Evolutionary conservation across 2,329 filamentous ascomycete species (phyloP), one percentile per base, ranked within the genome.

Genomic region (Trichoderma simmonsii): DNA sequence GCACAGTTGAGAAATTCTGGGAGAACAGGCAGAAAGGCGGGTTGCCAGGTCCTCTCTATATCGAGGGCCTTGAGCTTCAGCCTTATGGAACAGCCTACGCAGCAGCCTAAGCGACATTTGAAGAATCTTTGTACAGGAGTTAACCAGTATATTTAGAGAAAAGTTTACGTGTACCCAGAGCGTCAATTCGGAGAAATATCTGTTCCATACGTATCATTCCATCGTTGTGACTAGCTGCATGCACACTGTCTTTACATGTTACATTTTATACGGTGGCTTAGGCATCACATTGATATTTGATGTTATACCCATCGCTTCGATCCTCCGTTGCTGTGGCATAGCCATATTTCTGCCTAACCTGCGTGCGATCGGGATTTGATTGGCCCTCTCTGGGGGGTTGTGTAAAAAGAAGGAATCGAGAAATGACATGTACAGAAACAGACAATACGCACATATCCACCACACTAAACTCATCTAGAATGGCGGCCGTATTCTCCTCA

Each of bases 41-140:
- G 1, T 4, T 32, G 8, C 68, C 67, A 73, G 6, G 79, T 0
- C 82, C 71, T 15, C 70, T 79, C 12, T 79, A 82, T 18, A 75
- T 82, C 8, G 75, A 75, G 4, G 81, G 78, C 0, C 32, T 78
- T 3, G 73, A 80, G 64, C 71, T 83, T 34, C 70, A 80, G 72
- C 78, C 81, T 0, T 83, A 75, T 34, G 81, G 81, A 1, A 76
- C 77, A 3, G 72, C 79, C 1, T 77, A 78, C 28, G 48, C 63
- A 4, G n/a, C 36, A 24, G 54, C 18, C 6, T 48, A n/a, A 59
- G 8, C n/a, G 26, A 21, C 24, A 6, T 2, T 5, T 57, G 51
- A 36, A 36, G 8, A 30, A 14, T 15, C n/a, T 9, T n/a, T 48
- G 36, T 14, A 12, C 5, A n/a, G 9, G 7, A 30, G 11, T 24